Evolutionary conservation across 768 basidiomycete species (phyloP).

Genomic region (Lactifluus subvellereus): DNA sequence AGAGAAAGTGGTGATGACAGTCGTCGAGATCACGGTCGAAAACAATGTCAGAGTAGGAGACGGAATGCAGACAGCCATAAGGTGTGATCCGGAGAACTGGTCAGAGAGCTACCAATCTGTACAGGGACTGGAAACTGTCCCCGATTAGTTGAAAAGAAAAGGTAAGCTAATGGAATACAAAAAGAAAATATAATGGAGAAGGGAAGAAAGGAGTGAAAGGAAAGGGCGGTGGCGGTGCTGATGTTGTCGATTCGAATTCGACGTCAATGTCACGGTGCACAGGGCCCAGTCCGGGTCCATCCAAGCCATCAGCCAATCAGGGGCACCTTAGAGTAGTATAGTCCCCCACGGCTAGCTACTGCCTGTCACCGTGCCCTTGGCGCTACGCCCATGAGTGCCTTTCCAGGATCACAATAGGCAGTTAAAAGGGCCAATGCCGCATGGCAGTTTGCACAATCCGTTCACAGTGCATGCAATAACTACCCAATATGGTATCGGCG

Average conservation of each 20-base stretch:
- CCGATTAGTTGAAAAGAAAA: neutral
- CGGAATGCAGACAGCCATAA: slow-evolving; percentile 17
- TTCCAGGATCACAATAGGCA: neutral
- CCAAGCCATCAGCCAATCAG: slow-evolving; percentile 1
- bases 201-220: neutral
- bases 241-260: neutral
- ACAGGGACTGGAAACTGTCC: neutral
- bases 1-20: slow-evolving; percentile 14
- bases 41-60: slow-evolving; percentile 20
- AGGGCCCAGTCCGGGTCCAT: neutral
- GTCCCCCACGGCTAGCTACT: neutral
- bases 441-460: neutral
- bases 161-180: neutral
- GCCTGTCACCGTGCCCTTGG: neutral
- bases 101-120: neutral
- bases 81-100: neutral
- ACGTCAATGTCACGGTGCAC: neutral
- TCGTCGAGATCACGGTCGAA: slow-evolving; percentile 17
- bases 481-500: neutral
- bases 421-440: neutral
- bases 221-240: slow-evolving; percentile 10
- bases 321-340: neutral
- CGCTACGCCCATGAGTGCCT: slow-evolving; percentile 1
- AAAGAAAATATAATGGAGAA: neutral
- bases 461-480: neutral